Evolutionary conservation across 78 protist species (phyloP), one percentile per base, ranked within the genome.

Genomic region (Planoprotostelium fungivorum): DNA sequence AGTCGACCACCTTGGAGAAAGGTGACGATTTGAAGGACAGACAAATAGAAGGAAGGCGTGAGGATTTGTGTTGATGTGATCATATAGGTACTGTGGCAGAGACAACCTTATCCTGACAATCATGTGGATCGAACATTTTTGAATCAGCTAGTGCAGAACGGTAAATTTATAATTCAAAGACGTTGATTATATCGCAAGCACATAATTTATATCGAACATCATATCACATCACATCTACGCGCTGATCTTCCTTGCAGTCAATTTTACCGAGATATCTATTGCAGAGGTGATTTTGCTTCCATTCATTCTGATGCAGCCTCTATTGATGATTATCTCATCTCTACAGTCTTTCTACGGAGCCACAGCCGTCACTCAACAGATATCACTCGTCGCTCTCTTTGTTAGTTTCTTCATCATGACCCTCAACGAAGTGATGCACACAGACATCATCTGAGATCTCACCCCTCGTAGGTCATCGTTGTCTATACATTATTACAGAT

Each of bases 101-200:
- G 83, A 37, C 95, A 93, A 85, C 38, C 93, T 39, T 93, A 29
- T 39, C 87, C 95, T n/a, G 95, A 93, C 87, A 93, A 93, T 39
- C 88, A 90, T 84, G 88, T 93, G 34, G 95, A 93, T 39, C 93
- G 89, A 83, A 88, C 95, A 37, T 93, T 93, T 36, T 83, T 93
- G 37, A 87, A 63, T 23, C 92, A 85, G 29, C 87, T 93, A 23
- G 90, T 93, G 10, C 92, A 87, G 37, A 93, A 93, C 89, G 92
- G 89, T 86, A 34, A 39, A 1, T 51, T 1, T 1, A 35, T 34
- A 28, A 10, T 36, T 85, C 36, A 37, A 73, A 85, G 87, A 28
- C 36, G 10, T 10, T 73, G 84, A 73, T 73, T 29, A 73, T 73
- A n/a, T 73, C 29, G 29, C 84, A 29, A 29, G 84, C 84, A 73